These are phyloP conservation scores for Arachnopeziza araneosa DNA, from an alignment of 2,329 filamentous ascomycete species.

Conservation along the genomic window DNA sequence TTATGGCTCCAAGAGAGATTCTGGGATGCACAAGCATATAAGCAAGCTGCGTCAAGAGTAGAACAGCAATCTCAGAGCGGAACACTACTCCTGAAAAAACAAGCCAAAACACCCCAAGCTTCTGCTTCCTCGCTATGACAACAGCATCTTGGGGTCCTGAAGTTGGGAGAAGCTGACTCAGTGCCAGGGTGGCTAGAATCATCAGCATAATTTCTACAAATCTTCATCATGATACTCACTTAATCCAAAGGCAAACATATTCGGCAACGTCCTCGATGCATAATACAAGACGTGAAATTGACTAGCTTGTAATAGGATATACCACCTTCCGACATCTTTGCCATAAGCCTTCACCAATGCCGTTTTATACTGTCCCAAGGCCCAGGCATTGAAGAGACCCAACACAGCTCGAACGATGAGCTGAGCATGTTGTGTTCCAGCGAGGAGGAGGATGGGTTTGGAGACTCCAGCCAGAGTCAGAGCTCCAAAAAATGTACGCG, in stretches of 20 bases:
- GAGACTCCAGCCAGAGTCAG: constrained; percentile 68
- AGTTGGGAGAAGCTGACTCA: constrained; percentile 39
- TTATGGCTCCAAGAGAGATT: constrained; percentile 49
- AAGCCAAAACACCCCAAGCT: constrained; percentile 65
- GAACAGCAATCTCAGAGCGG: constrained; percentile 79
- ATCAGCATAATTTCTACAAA: constrained; percentile 5
- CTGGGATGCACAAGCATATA: constrained; percentile 55
- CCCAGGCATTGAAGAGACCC: constrained; percentile 67
- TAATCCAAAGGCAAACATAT: constrained; percentile 91
- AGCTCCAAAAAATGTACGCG: constrained; percentile 82
- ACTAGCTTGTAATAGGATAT: constrained; percentile 66
- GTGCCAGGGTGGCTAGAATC: constrained; percentile 57
- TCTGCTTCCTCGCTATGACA: constrained; percentile 42
- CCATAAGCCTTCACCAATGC: constrained; percentile 66
- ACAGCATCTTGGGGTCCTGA: constrained; percentile 29
- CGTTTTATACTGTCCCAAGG: constrained; percentile 60
- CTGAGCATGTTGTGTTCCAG: constrained; percentile 51
- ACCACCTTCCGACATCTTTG: constrained; percentile 67
- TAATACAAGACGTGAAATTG: constrained; percentile 96
- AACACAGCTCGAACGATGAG: constrained; percentile 68
- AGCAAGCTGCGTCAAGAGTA: constrained; percentile 63
- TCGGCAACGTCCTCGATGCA: constrained; percentile 83
- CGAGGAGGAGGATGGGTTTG: constrained; percentile 56
- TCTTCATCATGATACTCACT: constrained; percentile 48
- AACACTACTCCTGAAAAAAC: constrained; percentile 80